Evolutionary conservation across 2,329 filamentous ascomycete species (phyloP).

Genomic region (Keithomyces neogunnii): DNA sequence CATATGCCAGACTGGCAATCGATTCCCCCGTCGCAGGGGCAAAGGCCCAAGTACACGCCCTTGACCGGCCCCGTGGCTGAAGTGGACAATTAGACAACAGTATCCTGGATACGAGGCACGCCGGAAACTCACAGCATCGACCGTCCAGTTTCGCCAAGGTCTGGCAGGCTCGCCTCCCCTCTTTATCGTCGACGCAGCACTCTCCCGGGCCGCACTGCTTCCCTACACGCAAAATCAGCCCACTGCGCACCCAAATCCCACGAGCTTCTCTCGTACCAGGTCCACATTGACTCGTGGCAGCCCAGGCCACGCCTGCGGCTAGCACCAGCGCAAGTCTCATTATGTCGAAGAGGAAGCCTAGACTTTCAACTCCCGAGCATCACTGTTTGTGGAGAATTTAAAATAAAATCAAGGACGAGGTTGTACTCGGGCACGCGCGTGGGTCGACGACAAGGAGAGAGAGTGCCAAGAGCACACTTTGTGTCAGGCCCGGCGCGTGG

Average conservation of each 20-base stretch:
- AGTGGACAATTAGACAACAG: background rate
- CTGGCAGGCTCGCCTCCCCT: background rate
- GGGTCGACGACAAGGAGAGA: too few species aligned
- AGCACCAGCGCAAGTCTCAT: too few species aligned
- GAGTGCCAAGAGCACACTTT: too few species aligned
- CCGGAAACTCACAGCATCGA: background rate
- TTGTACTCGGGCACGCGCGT: too few species aligned
- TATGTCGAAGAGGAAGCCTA: too few species aligned
- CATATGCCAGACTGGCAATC: slow-evolving; percentile 1
- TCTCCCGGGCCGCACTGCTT: background rate
- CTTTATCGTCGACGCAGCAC: background rate
- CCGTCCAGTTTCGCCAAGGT: background rate
- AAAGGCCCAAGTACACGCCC: background rate
- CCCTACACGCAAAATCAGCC: background rate
- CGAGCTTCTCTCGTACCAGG: background rate
- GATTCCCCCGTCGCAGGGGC: background rate
- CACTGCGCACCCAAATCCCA: background rate
- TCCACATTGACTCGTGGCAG: background rate
- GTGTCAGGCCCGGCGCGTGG: too few species aligned
- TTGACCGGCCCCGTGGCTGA: background rate
- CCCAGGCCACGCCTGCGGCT: too few species aligned
- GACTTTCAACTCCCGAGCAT: too few species aligned
- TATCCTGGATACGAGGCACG: background rate
- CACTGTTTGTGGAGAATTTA: too few species aligned
- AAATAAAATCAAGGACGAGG: too few species aligned